Base-by-base conservation (phyloP, 352 stramenopile species). In the Globisporangium yorkense region DNA sequence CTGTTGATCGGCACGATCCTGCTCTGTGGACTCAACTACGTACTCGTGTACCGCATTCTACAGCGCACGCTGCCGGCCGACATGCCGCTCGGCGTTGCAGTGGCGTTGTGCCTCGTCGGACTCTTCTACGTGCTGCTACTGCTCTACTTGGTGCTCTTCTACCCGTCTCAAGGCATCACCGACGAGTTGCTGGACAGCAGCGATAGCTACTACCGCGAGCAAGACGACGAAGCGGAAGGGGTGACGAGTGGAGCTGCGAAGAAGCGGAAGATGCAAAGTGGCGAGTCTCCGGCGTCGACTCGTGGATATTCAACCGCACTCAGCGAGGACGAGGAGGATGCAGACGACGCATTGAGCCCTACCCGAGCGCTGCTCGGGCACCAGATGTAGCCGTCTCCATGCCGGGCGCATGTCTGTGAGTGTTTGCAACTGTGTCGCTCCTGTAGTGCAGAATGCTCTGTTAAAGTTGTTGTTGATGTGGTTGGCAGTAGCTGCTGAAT, bases 1-100 rank as follows among this genome's bases (percentile, higher is more conserved):
- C 51, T 90, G 2, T 54, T 79, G 3, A 54, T 77, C 2, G 65
- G 57, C 10, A 86, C 74, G 18, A 70, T 66, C 7, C 46, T 88
- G 39, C 62, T 90, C 15, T 88, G 75, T 40, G 71, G 68, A 8
- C 46, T 90, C 35, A 90, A 90, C 55, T 90, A 87, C 46, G 60
- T 67, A 20, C 71, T 89, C 8, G 77, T 84, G 50, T 87, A 84
- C 50, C 56, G 59, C 21, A 79, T 88, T 21, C 27, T 88, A 0
- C 44, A 73, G 41, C 73, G 71, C 12, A 69, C 56, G 8, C 57
- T 86, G 18, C 66, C 67, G 0, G 45, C 62, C 5, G 53, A 78
- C 18, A 12, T 84, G 18, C 68, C 75, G n/a, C 0, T 67, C 27
- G 21, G 29, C 7, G 60, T 29, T 0, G 67, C 61, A 31, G 37